Conservation (phyloP, 352 stramenopile genomes). For the Saprolegnia parasitica region DNA sequence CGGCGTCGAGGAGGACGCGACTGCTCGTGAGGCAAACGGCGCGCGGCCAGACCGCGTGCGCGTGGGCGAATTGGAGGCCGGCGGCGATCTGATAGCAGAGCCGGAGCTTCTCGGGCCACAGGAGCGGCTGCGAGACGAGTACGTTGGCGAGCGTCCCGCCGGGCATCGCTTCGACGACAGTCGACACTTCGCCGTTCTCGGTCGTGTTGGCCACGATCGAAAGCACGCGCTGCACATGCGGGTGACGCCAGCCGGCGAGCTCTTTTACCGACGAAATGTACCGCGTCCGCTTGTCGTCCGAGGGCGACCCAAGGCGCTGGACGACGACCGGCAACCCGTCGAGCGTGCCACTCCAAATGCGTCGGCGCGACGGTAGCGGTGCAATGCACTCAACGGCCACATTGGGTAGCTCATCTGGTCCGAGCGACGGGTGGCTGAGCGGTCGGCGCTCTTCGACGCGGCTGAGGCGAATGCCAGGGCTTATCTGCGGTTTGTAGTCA, state of each 20-base stretch:
- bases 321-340: not conserved
- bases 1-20: not conserved
- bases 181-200: not conserved
- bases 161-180: not conserved
- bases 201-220: not conserved
- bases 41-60: not conserved
- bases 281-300: not conserved
- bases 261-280: not conserved
- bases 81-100: slow-evolving; percentile 5
- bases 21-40: not conserved
- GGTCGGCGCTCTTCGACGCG: not conserved
- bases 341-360: not conserved
- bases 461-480: not conserved
- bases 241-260: not conserved
- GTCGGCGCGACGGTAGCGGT: not conserved
- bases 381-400: not conserved
- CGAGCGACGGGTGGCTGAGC: not conserved
- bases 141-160: not conserved
- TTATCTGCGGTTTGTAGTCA: not conserved
- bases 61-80: not conserved
- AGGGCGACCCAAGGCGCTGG: not conserved
- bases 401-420: not conserved
- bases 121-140: not conserved
- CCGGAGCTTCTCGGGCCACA: slow-evolving; percentile 11
- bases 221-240: not conserved